Percentiles rank a stretch among this genome's conserved stretches.
phyloP scores from a whole-genome alignment of 345 rosid genomes.

The Citrus cavaleriei region DNA sequence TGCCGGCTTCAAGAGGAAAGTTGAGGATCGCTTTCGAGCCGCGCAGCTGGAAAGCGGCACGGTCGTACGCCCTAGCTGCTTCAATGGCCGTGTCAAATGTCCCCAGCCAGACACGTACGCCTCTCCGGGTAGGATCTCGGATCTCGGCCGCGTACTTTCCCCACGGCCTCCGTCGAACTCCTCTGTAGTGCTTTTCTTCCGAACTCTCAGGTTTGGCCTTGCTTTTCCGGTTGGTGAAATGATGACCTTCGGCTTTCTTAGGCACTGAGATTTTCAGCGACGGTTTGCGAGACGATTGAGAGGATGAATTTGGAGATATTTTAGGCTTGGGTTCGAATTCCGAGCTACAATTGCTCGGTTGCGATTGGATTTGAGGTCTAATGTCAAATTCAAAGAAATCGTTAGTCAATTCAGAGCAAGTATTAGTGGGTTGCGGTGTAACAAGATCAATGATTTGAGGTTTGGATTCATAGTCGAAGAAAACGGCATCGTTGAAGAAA shows the following conservation, averaged over 20 bases:
- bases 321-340: constrained; percentile 28
- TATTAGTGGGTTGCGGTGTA: constrained; percentile 20
- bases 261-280: constrained; percentile 52
- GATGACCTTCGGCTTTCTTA: constrained; percentile 43
- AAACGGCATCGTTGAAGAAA: constrained; percentile 10
- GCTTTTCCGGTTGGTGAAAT: constrained; percentile 23
- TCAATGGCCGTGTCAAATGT: constrained; percentile 68
- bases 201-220: not conserved
- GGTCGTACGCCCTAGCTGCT: constrained; percentile 87
- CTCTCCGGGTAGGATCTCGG: constrained; percentile 73
- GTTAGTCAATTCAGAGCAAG: constrained; percentile 1
- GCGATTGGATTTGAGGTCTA: not conserved
- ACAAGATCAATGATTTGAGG: constrained; percentile 35
- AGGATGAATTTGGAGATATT: constrained; percentile 2
- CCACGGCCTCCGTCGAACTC: constrained; percentile 93
- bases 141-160: constrained; percentile 98
- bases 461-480: constrained; percentile 39
- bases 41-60: constrained; percentile 74
- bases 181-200: constrained; percentile 65
- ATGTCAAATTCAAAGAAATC: constrained; percentile 1
- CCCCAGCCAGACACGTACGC: constrained; percentile 84
- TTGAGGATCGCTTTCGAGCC: constrained; percentile 83
- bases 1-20: constrained; percentile 78
- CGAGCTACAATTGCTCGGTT: not conserved
- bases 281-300: constrained; percentile 39